Conservation (phyloP, 1,284 basidiomycete genomes). For the Lignosus rhinocerotis region DNA sequence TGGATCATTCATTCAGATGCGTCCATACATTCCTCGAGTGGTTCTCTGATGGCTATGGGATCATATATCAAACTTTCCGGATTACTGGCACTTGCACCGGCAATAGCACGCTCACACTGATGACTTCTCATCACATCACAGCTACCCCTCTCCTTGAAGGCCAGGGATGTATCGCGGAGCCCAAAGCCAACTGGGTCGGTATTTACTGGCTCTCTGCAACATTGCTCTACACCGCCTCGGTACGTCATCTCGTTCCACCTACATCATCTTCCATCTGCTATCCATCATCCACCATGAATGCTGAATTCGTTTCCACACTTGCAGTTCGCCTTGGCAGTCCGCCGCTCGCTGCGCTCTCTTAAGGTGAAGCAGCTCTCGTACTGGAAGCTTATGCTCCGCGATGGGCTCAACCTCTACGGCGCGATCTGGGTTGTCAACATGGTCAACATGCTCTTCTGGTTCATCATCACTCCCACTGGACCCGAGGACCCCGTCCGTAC, state of each 20-base stretch:
- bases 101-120: neutral
- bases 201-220: slow-evolving; percentile 81
- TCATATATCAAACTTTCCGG: neutral
- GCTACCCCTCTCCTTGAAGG: slow-evolving; percentile 67
- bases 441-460: slow-evolving; percentile 80
- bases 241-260: slow-evolving; percentile 33
- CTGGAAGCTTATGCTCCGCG: slow-evolving; percentile 86
- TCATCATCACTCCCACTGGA: slow-evolving; percentile 68
- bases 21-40: neutral
- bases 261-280: neutral
- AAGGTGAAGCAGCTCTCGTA: slow-evolving; percentile 54
- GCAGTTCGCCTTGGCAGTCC: slow-evolving; percentile 63
- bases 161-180: slow-evolving; percentile 83
- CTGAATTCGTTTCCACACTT: slow-evolving; percentile 1
- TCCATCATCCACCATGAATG: neutral
- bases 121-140: slow-evolving; percentile 25
- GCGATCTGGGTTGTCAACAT: slow-evolving; percentile 76
- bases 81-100: neutral
- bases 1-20: neutral
- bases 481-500: slow-evolving; percentile 69
- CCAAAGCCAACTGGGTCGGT: slow-evolving; percentile 74
- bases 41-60: neutral
- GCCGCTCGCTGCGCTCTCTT: slow-evolving; percentile 63
- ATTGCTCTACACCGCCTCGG: slow-evolving; percentile 65
- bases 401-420: slow-evolving; percentile 80